Evolutionary conservation across 306 rosid genomes (phyloP).

Genomic region (Morella rubra): DNA sequence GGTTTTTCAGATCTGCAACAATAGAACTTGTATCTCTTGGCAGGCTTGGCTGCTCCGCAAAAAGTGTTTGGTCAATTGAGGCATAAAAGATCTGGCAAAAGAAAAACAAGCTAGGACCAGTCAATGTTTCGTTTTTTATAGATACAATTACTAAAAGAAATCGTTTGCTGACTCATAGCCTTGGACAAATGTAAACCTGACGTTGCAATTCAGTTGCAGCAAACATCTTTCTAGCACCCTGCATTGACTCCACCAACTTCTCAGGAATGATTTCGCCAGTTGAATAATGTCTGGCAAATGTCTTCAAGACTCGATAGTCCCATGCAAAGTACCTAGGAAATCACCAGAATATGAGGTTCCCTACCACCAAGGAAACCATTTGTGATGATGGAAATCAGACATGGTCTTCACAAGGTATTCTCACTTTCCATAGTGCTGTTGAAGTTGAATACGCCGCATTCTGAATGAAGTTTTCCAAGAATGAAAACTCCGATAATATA

Average conservation of each 20-base stretch:
- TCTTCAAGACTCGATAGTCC: conserved; percentile 88
- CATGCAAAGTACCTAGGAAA: conserved; percentile 74
- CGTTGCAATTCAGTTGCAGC: conserved; percentile 92
- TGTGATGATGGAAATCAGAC: no score
- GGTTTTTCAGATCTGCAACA: conserved; percentile 66
- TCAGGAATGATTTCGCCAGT: conserved; percentile 88
- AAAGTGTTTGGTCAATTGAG: conserved; percentile 66
- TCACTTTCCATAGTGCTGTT: no score
- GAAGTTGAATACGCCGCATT: no score
- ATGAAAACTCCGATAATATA: no score
- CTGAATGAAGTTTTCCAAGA: no score
- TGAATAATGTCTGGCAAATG: conserved; percentile 79
- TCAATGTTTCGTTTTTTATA: conserved; percentile 13
- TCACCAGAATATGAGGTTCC: conserved; percentile 23
- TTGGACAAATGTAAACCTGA: conserved; percentile 49
- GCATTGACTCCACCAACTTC: conserved; percentile 75
- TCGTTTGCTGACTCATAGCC: neutral
- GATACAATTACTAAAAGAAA: neutral
- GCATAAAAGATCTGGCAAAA: conserved; percentile 73
- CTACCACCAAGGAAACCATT: neutral
- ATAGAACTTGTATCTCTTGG: conserved; percentile 47
- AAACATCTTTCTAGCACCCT: conserved; percentile 76
- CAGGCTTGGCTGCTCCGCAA: conserved; percentile 64
- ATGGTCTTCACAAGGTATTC: no score
- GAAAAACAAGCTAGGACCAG: conserved; percentile 15